These are phyloP conservation scores for Irpex rosettiformis DNA, from an alignment of 1,284 basidiomycete species.

Conservation along the genomic window DNA sequence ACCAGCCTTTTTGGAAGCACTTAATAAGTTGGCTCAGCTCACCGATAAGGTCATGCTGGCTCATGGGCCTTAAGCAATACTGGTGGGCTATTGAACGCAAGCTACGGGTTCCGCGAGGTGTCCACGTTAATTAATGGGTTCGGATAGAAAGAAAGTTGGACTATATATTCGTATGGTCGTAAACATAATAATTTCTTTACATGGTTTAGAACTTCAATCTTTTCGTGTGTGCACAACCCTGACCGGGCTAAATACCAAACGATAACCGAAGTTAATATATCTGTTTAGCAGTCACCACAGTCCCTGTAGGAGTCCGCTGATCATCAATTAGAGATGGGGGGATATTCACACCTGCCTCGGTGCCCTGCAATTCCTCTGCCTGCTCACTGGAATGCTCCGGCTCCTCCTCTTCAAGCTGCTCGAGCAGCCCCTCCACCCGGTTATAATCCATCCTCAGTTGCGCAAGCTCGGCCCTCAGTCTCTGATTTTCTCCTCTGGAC, in stretches of 20 bases:
- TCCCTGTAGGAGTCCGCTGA: background rate
- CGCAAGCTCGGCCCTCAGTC: slow-evolving; percentile 22
- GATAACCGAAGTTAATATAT: background rate
- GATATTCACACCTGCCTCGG: too few relatives aligned
- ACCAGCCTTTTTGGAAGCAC: background rate
- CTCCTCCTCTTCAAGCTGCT: slow-evolving; percentile 21
- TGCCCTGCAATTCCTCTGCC: slow-evolving; percentile 20
- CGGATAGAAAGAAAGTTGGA: background rate
- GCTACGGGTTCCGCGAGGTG: background rate
- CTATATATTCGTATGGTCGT: background rate
- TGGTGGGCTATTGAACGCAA: background rate
- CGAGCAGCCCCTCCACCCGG: slow-evolving; percentile 20
- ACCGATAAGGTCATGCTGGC: background rate
- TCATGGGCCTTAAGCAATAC: background rate
- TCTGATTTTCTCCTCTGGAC: slow-evolving; percentile 25
- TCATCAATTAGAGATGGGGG: background rate
- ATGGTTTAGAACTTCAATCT: too few relatives aligned
- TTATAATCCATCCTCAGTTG: slow-evolving; percentile 21
- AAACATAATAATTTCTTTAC: background rate
- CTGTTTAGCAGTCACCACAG: background rate
- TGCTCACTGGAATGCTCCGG: slow-evolving; percentile 17
- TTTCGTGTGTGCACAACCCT: too few relatives aligned
- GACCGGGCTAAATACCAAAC: too few relatives aligned
- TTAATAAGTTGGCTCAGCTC: background rate
- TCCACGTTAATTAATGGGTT: background rate